Conservation (phyloP, 768 basidiomycete genomes). For the Cystofilobasidium capitatum region DNA sequence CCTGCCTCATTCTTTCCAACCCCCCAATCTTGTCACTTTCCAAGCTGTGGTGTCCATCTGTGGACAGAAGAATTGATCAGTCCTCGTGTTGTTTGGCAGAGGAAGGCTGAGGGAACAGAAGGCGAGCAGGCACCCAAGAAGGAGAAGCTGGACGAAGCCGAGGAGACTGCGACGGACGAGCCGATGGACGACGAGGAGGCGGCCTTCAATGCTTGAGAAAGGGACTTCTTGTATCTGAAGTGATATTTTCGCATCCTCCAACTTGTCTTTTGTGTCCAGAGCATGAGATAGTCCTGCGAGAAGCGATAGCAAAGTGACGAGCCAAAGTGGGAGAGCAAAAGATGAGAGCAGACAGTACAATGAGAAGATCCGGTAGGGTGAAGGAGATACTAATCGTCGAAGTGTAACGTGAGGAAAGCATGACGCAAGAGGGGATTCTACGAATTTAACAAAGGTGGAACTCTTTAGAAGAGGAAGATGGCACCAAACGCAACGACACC, state of each 20-base stretch:
- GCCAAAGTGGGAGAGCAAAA: too few relatives aligned
- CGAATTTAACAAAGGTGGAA: too few relatives aligned
- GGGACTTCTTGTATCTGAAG: too few relatives aligned
- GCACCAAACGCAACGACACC: neutral
- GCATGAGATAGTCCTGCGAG: too few relatives aligned
- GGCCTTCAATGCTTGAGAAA: slow-evolving; percentile 18
- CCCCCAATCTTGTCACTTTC: neutral
- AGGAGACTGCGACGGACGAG: neutral
- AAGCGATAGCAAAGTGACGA: too few relatives aligned
- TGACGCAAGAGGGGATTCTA: neutral
- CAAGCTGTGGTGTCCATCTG: neutral
- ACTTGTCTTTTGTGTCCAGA: too few relatives aligned
- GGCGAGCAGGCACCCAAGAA: slow-evolving; percentile 6
- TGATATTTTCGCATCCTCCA: too few relatives aligned
- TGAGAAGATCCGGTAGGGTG: too few relatives aligned
- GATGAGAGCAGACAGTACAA: too few relatives aligned
- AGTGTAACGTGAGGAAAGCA: neutral
- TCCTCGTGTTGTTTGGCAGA: slow-evolving; percentile 7
- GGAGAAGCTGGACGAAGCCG: neutral
- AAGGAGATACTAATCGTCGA: too few relatives aligned
- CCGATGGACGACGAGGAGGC: slow-evolving; percentile 13
- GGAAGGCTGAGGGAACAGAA: slow-evolving; percentile 1
- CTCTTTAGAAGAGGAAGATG: neutral
- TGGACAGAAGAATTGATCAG: neutral
- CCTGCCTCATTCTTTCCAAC: neutral